Evolutionary conservation across 345 rosid species (phyloP).

Genomic region (Pistacia vera): DNA sequence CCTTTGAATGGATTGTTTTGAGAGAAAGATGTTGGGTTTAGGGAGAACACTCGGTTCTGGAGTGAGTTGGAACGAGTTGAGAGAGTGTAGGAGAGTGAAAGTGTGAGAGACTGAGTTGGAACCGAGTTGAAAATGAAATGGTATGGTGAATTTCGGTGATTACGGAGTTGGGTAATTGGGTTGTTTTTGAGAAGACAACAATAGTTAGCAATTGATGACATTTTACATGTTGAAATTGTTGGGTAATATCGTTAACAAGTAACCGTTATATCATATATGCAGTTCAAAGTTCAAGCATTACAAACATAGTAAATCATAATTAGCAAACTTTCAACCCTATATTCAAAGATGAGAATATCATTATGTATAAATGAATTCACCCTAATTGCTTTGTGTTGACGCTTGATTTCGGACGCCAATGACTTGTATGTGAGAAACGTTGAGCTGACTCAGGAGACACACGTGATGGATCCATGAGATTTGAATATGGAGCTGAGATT

Average conservation of each 20-base stretch:
- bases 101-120: not conserved
- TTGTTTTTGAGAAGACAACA: not conserved
- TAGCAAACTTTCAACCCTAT: too few species aligned
- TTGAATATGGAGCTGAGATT: too few species aligned
- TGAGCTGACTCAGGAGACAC: too few species aligned
- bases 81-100: not conserved
- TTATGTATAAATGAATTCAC: too few species aligned
- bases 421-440: too few species aligned
- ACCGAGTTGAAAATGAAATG: not conserved
- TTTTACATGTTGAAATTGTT: not conserved
- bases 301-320: too few species aligned
- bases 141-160: not conserved
- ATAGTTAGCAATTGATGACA: not conserved
- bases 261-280: not conserved
- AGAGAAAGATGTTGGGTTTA: not conserved
- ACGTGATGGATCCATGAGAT: too few species aligned
- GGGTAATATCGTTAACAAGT: not conserved
- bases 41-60: conserved; percentile 14
- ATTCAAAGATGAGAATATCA: too few species aligned
- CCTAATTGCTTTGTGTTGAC: too few species aligned
- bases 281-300: too few species aligned
- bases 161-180: not conserved
- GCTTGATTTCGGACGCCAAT: too few species aligned
- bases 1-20: conserved; percentile 8
- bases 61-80: conserved; percentile 11